Percentiles rank a stretch among this genome's conserved stretches.
phyloP scores from a whole-genome alignment of 176 grass and related monocot species.

The Juncus inflexus region DNA sequence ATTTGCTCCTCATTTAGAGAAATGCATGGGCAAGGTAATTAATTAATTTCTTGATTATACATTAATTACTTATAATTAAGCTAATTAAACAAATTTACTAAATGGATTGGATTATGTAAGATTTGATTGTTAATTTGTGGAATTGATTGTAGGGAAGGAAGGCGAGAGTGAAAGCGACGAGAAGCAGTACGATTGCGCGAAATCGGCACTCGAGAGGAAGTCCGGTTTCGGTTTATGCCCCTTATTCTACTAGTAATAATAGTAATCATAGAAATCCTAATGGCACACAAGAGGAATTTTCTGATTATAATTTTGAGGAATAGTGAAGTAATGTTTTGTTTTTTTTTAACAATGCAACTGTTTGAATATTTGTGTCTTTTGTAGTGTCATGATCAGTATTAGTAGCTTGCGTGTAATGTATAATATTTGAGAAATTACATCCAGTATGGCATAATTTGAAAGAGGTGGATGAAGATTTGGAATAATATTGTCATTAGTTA shows the following conservation, averaged over 20 bases:
- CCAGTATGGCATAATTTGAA: no score
- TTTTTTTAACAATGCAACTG: neutral
- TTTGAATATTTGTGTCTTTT: no score
- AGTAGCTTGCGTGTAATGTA: no score
- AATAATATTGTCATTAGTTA: no score
- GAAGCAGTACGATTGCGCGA: constrained; percentile 62
- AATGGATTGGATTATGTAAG: neutral
- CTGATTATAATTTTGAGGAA: constrained; percentile 39
- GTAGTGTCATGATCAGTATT: no score
- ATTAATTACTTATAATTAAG: neutral
- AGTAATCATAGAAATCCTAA: constrained; percentile 38
- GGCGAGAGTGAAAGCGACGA: constrained; percentile 60
- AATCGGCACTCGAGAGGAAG: constrained; percentile 52
- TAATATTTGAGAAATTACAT: no score
- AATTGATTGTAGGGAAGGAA: constrained; percentile 69
- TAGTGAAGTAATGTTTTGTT: constrained; percentile 31
- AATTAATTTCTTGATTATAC: neutral
- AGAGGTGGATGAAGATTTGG: no score
- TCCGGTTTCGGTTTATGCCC: constrained; percentile 44
- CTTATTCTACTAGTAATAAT: constrained; percentile 29
- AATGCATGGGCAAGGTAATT: constrained; percentile 97
- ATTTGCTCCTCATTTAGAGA: constrained; percentile 94
- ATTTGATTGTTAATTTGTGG: neutral
- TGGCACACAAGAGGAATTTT: constrained; percentile 44
- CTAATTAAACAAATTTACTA: neutral